Base-by-base conservation (phyloP, 1,284 basidiomycete genomes). In the Phenoliferia sp. region DNA sequence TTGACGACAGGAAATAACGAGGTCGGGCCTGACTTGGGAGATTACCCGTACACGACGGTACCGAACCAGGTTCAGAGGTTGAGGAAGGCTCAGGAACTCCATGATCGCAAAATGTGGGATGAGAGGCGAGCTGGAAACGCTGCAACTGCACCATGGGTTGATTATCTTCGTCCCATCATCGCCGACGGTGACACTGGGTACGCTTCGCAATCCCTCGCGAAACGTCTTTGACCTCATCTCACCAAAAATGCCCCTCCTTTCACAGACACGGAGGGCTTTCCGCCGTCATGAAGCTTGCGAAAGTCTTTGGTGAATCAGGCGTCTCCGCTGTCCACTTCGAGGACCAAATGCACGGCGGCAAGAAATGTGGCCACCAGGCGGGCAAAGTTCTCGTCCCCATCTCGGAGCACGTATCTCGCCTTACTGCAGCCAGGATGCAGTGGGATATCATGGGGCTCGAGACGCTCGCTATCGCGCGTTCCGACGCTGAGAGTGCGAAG, bases 21-120 rank as follows among this genome's bases (percentile, higher is more conserved):
- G 81, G 94, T 97, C 64, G 95, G 95, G 55, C 95, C 95, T 48
- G 95, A 99, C 83, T 87, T 99, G 77, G 96, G 94, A 31, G 84
- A 85, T 76, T 85, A 86, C 79, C 85, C 85, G 3, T 85, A 82
- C 75, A 85, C 85, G 80, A 86, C 84, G 31, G 85, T 86, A 17
- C 85, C 85, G 48, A 82, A 83, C 80, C 85, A 86, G 77, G 85
- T 86, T 59, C 83, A 85, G 66, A 84, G 85, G 74, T 81, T 86
- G 57, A 86, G 86, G 81, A 81, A 81, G 72, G 85, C 85, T 10
- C 85, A 86, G 77, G 81, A 85, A 67, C 85, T 85, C 82, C 85
- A 86, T 77, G 85, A 85, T 77, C 81, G 84, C 65, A 83, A 83
- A 76, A 82, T 83, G 75, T 78, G 81, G 66, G 81, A 83, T 69